Evolutionary conservation across 768 basidiomycete species (phyloP).

Genomic region (Tephrocybe sp.): DNA sequence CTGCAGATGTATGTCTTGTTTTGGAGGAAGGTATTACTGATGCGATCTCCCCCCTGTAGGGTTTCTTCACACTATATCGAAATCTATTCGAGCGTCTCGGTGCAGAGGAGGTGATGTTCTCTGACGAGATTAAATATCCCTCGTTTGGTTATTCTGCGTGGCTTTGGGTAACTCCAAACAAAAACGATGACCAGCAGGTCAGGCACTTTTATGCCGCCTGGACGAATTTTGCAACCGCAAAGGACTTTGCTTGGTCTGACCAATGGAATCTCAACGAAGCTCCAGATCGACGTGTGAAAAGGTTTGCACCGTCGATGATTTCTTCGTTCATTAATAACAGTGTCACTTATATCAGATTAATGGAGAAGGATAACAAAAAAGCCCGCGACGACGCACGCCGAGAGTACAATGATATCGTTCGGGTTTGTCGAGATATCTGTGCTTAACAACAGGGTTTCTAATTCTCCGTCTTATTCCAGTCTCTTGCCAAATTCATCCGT

Average conservation of each 20-base stretch:
- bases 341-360: conserved; percentile 46
- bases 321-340: neutral
- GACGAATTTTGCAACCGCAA: conserved; percentile 82
- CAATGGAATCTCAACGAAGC: conserved; percentile 82
- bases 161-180: conserved; percentile 56
- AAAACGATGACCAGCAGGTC: conserved; percentile 44
- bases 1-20: conserved; percentile 46
- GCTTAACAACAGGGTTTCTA: neutral
- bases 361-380: conserved; percentile 97
- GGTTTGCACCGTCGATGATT: conserved; percentile 37
- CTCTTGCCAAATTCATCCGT: conserved; percentile 69
- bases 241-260: conserved; percentile 88
- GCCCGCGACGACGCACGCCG: conserved; percentile 80
- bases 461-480: conserved; percentile 34
- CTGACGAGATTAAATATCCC: conserved; percentile 55
- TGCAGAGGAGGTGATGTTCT: conserved; percentile 66
- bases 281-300: conserved; percentile 79
- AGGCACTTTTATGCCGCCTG: conserved; percentile 82
- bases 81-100: conserved; percentile 83
- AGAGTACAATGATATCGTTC: conserved; percentile 91
- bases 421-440: conserved; percentile 50
- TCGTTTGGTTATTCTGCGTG: conserved; percentile 81
- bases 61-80: conserved; percentile 87
- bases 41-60: conserved; percentile 37
- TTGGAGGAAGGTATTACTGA: neutral